Base-by-base conservation (phyloP, 2,329 filamentous ascomycete genomes). In the Penicillium sp. region DNA sequence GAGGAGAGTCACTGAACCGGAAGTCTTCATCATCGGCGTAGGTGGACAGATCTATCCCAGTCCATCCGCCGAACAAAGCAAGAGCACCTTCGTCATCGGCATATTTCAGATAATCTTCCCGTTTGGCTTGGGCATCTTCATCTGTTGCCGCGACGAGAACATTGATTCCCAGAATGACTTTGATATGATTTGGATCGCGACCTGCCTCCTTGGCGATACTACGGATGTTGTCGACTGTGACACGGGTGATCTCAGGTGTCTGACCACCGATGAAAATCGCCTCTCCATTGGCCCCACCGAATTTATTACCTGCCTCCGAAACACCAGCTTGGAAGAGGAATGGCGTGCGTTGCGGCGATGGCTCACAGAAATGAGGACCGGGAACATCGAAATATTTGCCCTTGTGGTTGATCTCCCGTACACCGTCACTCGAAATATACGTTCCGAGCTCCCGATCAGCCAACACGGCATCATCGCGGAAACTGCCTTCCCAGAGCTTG, bases 401-500 rank as follows among this genome's bases (percentile, higher is more conserved):
- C 49, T 67, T 36, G 22, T 72, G 70, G 8, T 72, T 51, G 13
- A 72, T 68, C 11, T 58, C 56, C 4, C 66, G 56, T 4, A 72
- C 70, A 11, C 38, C 46, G 11, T 42, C 45, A 2, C 46, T 50
- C n/a, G 53, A 46, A 41, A 53, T 53, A 51, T 60, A 60, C 22
- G 29, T 36, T 16, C 50, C 50, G 2, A 34, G 29, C 21, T 48
- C 18, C 32, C 18, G 55, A 53, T 57, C 18, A 49, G 53, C 24
- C 45, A 56, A 32, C 56, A 74, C 65, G 0, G 72, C 70, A 5
- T 67, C 67, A 32, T 73, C 71, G 14, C 72, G 66, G 77, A 79
- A 83, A 8, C 74, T 78, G 0, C 76, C 75, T 67, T 82, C 78
- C 77, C 77, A 81, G 0, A 81, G 71, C 62, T 78, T 79, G 45